Evolutionary conservation across 345 rosid species (phyloP), one percentile per base, ranked within the genome.

Genomic region (Mangifera indica): DNA sequence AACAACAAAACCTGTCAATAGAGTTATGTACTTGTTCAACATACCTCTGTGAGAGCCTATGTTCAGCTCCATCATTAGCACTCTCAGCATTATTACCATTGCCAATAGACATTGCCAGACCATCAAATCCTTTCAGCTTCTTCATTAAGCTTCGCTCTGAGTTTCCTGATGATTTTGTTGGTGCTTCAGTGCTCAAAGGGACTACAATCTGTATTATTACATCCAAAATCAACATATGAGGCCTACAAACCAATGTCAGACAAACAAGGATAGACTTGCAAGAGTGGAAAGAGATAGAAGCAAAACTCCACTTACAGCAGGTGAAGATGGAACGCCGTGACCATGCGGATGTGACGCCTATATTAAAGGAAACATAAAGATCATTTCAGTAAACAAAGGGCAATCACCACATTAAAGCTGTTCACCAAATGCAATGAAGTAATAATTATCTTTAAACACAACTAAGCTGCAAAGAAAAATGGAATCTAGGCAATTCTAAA

Each of bases 41-140:
- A 46, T 74, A 92, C 98, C 99, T 88, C 57, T 81, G 84, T n/a
- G 92, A 90, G 3, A 46, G 76, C 86, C 79, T n/a, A n/a, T n/a
- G n/a, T n/a, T n/a, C n/a, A n/a, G n/a, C n/a, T n/a, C n/a, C 87
- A 34, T 52, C 83, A n/a, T 73, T 90, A 17, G 80, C 77, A 48
- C 74, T 77, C 66, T 87, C 89, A 56, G 83, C 67, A 67, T 80
- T n/a, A n/a, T n/a, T 76, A 12, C 87, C 89, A 79, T 84, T 89
- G 78, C 95, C 97, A 57, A 87, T 73, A 44, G 97, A 89, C 91
- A 94, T 88, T 60, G 93, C 93, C 79, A 95, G 93, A 24, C 91
- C 93, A 71, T 89, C 93, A 78, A 86, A 87, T 57, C 89, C 90
- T 86, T 89, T 95, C 57, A 91, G 78, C 82, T 95, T 95, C 87